phyloP scores from a whole-genome alignment of 78 protist genomes.

The Dictyostelium intermedium region DNA sequence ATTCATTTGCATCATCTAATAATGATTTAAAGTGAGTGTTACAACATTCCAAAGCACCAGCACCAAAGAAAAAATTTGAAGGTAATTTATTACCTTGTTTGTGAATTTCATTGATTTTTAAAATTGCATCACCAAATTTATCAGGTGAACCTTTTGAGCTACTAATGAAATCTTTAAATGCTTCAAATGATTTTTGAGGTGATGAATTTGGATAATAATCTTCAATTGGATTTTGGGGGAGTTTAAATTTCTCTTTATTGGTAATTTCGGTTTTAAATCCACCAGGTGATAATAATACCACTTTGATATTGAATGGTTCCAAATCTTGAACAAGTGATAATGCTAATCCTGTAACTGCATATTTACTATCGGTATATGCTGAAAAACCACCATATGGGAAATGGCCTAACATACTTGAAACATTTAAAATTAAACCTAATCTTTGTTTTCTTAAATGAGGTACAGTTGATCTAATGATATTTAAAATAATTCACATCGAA shows the following conservation, averaged over 20 bases:
- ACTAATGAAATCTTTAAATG: neutral
- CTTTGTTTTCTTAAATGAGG: constrained; percentile 8
- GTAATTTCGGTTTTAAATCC: neutral
- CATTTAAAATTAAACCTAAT: neutral
- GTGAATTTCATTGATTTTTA: neutral
- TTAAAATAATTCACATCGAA: neutral
- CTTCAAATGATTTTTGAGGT: neutral
- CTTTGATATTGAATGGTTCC: neutral
- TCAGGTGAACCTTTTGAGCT: constrained; percentile 9
- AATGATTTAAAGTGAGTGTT: neutral
- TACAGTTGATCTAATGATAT: neutral
- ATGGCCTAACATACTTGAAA: constrained; percentile 14
- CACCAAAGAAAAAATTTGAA: neutral
- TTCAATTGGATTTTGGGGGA: neutral
- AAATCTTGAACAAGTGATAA: neutral
- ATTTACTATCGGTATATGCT: neutral
- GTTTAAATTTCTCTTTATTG: neutral
- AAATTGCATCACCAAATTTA: neutral
- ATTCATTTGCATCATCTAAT: neutral
- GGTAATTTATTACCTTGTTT: neutral
- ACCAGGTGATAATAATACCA: neutral
- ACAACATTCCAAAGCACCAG: neutral
- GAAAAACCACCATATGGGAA: neutral
- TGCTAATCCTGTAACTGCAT: neutral
- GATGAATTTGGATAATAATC: neutral